Conservation (phyloP, 306 rosid species). For the Gastrolobium villosum region DNA sequence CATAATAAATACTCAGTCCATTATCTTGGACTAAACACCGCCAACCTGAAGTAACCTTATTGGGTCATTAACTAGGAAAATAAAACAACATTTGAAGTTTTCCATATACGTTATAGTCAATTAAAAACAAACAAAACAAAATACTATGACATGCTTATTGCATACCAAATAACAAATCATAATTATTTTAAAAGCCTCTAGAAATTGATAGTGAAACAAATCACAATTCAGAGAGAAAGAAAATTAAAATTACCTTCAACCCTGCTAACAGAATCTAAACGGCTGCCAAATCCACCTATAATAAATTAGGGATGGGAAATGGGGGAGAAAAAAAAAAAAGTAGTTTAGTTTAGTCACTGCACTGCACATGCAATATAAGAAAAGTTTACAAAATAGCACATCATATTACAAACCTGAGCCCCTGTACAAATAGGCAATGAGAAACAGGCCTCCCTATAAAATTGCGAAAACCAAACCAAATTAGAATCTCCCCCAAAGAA, state of each 20-base stretch:
- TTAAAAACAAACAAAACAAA: background rate
- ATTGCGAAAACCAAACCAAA: constrained; percentile 33
- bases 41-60: background rate
- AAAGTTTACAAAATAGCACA: constrained; percentile 1
- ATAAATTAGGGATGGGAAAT: background rate
- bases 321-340: background rate
- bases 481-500: constrained; percentile 10
- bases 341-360: background rate
- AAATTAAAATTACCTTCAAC: constrained; percentile 65
- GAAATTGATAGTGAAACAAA: constrained; percentile 37
- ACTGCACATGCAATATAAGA: background rate
- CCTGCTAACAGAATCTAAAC: constrained; percentile 57
- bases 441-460: constrained; percentile 49
- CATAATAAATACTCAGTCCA: too few species aligned
- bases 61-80: background rate
- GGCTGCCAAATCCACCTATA: constrained; percentile 64
- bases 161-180: background rate
- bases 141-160: background rate
- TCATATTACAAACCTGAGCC: constrained; percentile 51
- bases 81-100: constrained; percentile 19
- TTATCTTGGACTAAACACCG: too few species aligned
- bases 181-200: background rate
- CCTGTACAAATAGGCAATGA: constrained; percentile 48
- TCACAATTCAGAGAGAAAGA: constrained; percentile 14
- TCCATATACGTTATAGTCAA: background rate